phyloP scores from a whole-genome alignment of 179 eudicot species.

The Beta lomatogona region DNA sequence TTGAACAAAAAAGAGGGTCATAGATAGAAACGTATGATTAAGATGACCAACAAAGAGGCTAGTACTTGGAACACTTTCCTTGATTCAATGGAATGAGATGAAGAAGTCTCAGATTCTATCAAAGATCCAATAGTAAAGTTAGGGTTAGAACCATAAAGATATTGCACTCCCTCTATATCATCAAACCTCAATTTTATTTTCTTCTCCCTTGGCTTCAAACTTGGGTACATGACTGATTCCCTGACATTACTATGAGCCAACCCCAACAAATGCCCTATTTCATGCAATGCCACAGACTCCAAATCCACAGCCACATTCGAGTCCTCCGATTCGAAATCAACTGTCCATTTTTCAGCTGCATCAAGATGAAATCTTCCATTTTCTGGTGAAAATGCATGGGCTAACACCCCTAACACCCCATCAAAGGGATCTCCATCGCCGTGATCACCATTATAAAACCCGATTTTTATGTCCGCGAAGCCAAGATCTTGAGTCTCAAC shows the following conservation, averaged over 20 bases:
- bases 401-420: constrained; percentile 71
- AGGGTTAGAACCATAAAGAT: constrained; percentile 78
- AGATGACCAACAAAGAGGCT: constrained; percentile 13
- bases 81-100: constrained; percentile 21
- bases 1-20: background rate
- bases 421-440: constrained; percentile 85
- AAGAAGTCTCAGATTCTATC: constrained; percentile 55
- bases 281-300: constrained; percentile 80
- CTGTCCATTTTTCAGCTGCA: constrained; percentile 71
- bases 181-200: constrained; percentile 57
- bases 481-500: constrained; percentile 42
- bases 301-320: constrained; percentile 62
- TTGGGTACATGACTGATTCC: constrained; percentile 76
- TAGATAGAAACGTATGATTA: constrained; percentile 9
- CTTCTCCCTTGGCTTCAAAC: constrained; percentile 62
- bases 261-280: constrained; percentile 78
- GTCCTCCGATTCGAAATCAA: constrained; percentile 46
- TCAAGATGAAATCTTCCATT: constrained; percentile 76
- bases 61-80: constrained; percentile 8
- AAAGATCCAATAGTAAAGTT: constrained; percentile 47
- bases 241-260: constrained; percentile 52
- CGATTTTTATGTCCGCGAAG: constrained; percentile 61
- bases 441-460: constrained; percentile 70
- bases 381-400: constrained; percentile 84
- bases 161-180: constrained; percentile 72